These are phyloP conservation scores for Apiotrichum mycotoxinovorans DNA, from an alignment of 1,284 basidiomycete genomes.

Conservation along the genomic window DNA sequence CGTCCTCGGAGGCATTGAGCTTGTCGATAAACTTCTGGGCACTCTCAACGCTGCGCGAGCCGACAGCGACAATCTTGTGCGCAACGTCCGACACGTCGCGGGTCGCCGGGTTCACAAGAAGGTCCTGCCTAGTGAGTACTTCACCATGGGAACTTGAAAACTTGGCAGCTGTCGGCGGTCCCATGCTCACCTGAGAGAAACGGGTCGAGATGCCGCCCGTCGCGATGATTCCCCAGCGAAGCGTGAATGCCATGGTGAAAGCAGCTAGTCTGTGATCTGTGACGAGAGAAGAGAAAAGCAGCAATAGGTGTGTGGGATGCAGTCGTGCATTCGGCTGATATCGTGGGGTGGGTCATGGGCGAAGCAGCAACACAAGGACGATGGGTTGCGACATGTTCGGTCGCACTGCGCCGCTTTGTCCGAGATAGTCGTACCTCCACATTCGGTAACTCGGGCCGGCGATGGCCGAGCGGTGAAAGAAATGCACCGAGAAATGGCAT, in stretches of 20 bases:
- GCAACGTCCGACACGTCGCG: constrained; percentile 68
- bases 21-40: constrained; percentile 68
- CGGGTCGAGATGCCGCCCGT: constrained; percentile 46
- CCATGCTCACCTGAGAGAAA: constrained; percentile 35
- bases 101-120: constrained; percentile 32
- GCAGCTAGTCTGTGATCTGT: too few species aligned
- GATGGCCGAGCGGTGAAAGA: not conserved
- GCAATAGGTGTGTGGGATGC: too few species aligned
- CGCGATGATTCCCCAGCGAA: constrained; percentile 51
- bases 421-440: not conserved
- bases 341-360: not conserved
- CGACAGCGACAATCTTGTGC: constrained; percentile 74
- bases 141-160: too few species aligned
- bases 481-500: not conserved
- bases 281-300: not conserved
- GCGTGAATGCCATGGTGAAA: constrained; percentile 22
- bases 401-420: not conserved
- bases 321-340: too few species aligned
- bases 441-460: not conserved
- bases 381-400: not conserved
- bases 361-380: not conserved
- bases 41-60: constrained; percentile 66
- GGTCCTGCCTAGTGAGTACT: constrained; percentile 20
- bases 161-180: constrained; percentile 14
- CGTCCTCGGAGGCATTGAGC: constrained; percentile 28